Evolutionary conservation across 140 eudicot species (phyloP), one percentile per base, ranked within the genome.

Genomic region (Anethum foeniculum): DNA sequence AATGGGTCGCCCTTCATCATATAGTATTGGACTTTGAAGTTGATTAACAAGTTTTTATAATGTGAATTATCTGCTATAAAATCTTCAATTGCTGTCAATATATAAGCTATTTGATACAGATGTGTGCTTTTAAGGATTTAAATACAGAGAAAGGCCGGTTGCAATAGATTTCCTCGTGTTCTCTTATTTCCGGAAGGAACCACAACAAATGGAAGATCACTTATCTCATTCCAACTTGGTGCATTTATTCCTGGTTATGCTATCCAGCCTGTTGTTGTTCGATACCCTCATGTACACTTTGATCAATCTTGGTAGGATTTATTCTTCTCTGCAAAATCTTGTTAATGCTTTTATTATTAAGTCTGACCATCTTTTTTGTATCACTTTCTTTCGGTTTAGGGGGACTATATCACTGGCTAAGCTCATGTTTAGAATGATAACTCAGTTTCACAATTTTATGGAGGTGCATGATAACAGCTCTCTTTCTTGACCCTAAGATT

Each of bases 131-230:
- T 81, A 88, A 92, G 99, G 91, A 85, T 86, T 73, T 92, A 67
- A 88, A 90, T 89, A 87, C 97, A 95, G 99, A 95, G 99, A 91
- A 95, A 95, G 80, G 99, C 99, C 39, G 89, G 97, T 44, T 88
- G 87, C 88, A 86, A 87, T 83, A 90, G 85, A 86, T 95, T 84
- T 95, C 97, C 99, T 86, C 97, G 99, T 60, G 86, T 95, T 81
- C 97, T 95, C 77, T 88, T 95, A 84, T 95, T 95, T 92, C 99
- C 97, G n/a, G 99, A 95, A 90, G 99, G 99, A 85, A 95, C 99
- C 18, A 95, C 99, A 64, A 92, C 92, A 47, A 95, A 95, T 75
- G 99, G 99, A 88, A 87, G 92, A 84, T 82, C 77, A 72, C 88
- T 95, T 76, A 85, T 95, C 82, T 92, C 97, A 21, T 95, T 95